Conservation (phyloP, 2,329 filamentous ascomycete species). For the Beauveria brongniartii region DNA sequence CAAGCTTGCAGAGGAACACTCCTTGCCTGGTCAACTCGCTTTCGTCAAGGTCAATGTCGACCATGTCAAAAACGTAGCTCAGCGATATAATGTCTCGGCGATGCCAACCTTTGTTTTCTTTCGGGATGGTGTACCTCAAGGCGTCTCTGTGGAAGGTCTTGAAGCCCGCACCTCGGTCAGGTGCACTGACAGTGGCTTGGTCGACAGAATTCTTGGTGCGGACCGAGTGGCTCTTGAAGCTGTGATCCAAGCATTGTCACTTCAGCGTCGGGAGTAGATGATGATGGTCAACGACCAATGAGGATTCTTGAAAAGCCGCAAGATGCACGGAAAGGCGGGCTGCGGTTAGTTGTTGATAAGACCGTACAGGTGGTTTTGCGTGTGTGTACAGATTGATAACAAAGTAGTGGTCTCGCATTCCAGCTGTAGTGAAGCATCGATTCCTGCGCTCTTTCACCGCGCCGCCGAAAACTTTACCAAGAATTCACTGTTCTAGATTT, state of each 20-base stretch:
- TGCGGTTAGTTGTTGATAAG: too few relatives aligned
- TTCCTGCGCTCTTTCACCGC: too few relatives aligned
- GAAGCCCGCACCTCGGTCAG: conserved; percentile 16
- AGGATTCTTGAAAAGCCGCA: too few relatives aligned
- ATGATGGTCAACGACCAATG: too few relatives aligned
- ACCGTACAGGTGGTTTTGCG: too few relatives aligned
- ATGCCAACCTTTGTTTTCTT: conserved; percentile 89
- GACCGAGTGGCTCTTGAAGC: conserved; percentile 21
- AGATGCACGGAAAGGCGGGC: too few relatives aligned
- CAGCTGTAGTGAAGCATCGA: too few relatives aligned
- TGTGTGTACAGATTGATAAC: too few relatives aligned
- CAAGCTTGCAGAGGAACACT: conserved; percentile 16
- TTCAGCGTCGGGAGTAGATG: too few relatives aligned
- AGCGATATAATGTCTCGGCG: conserved; percentile 69
- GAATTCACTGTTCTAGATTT: too few relatives aligned
- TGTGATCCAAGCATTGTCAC: conserved; percentile 18
- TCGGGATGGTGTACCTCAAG: conserved; percentile 54
- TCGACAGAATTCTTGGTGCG: conserved; percentile 24
- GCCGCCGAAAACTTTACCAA: too few relatives aligned
- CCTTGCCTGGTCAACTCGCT: conserved; percentile 42
- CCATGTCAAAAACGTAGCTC: conserved; percentile 62
- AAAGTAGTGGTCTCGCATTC: too few relatives aligned
- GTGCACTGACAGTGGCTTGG: conserved; percentile 19
- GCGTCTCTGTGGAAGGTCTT: conserved; percentile 18
- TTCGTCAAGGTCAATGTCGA: conserved; percentile 91